phyloP scores from a whole-genome alignment of 139 green algal genomes.

The Edaphochlamys debaryana region DNA sequence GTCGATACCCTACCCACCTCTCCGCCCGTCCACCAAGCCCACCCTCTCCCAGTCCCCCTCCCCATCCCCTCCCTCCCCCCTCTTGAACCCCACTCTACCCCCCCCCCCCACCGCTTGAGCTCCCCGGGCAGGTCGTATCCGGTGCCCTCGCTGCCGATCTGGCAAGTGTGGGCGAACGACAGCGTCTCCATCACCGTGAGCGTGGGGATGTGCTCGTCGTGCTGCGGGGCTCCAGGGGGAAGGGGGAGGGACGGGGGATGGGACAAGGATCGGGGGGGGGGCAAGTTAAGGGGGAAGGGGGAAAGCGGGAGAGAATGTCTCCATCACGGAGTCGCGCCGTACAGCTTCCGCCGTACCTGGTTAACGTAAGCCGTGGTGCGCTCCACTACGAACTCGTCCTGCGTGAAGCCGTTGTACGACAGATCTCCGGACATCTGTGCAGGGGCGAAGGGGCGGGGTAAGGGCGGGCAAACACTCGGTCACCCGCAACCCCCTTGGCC shows the following conservation, averaged over 20 bases:
- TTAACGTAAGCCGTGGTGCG: constrained; percentile 70
- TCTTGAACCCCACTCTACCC: no score
- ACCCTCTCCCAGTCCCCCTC: background rate
- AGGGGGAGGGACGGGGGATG: background rate
- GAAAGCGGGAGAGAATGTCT: background rate
- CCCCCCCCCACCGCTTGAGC: constrained; percentile 3
- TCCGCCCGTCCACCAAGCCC: background rate
- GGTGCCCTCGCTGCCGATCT: constrained; percentile 22
- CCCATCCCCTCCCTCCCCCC: background rate
- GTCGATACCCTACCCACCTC: no score
- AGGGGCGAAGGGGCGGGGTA: background rate
- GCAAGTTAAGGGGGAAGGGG: background rate
- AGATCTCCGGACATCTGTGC: constrained; percentile 53
- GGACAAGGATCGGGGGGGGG: background rate
- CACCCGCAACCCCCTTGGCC: no score
- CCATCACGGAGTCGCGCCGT: no score
- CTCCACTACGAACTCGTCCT: constrained; percentile 69
- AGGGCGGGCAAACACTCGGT: no score
- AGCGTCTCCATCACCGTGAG: constrained; percentile 83
- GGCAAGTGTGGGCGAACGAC: constrained; percentile 74
- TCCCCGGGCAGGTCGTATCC: constrained; percentile 42
- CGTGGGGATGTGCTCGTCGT: constrained; percentile 78
- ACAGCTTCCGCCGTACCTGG: no score
- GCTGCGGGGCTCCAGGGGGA: constrained; percentile 13
- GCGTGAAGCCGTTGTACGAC: constrained; percentile 75